These are phyloP conservation scores for Geotrichum fermentans DNA, from an alignment of 1,139 yeast genomes.

Conservation along the genomic window DNA sequence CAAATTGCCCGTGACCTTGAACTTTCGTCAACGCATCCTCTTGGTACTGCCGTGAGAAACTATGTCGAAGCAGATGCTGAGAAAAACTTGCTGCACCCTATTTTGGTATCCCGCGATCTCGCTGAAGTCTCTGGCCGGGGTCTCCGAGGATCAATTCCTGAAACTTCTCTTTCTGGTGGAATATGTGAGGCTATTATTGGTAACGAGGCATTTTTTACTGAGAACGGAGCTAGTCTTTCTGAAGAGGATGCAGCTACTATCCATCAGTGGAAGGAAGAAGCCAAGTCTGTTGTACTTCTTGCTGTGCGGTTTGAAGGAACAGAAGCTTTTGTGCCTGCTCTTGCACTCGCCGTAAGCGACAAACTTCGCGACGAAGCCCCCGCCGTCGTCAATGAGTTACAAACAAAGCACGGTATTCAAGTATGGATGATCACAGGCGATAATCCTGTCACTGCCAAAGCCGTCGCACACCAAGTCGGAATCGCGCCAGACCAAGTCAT, in stretches of 20 bases:
- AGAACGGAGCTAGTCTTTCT: slow-evolving; percentile 40
- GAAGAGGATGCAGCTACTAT: slow-evolving; percentile 34
- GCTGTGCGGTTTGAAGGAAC: slow-evolving; percentile 42
- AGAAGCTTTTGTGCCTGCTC: slow-evolving; percentile 40
- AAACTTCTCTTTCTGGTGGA: slow-evolving; percentile 10
- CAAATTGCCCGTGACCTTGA: slow-evolving; percentile 61
- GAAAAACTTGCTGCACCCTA: slow-evolving; percentile 25
- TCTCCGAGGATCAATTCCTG: slow-evolving; percentile 42
- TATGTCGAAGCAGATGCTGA: slow-evolving; percentile 38
- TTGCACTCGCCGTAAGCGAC: slow-evolving; percentile 59
- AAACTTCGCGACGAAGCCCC: slow-evolving; percentile 59
- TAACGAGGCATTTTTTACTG: slow-evolving; percentile 54
- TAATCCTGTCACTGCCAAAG: slow-evolving; percentile 58
- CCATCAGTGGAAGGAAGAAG: slow-evolving; percentile 55
- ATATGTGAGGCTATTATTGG: slow-evolving; percentile 50
- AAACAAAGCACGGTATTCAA: slow-evolving; percentile 43
- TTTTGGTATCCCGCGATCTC: slow-evolving; percentile 45
- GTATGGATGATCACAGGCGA: slow-evolving; percentile 77
- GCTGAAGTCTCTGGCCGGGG: slow-evolving; percentile 58
- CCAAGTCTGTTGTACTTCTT: slow-evolving; percentile 59
- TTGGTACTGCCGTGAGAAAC: slow-evolving; percentile 53
- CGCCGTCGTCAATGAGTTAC: slow-evolving; percentile 47
- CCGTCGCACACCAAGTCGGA: slow-evolving; percentile 62
- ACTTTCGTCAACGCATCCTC: slow-evolving; percentile 63
- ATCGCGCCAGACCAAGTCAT: slow-evolving; percentile 52